These are phyloP conservation scores for Trichoderma semiorbis DNA, from an alignment of 2,329 filamentous ascomycete genomes.

Conservation along the genomic window DNA sequence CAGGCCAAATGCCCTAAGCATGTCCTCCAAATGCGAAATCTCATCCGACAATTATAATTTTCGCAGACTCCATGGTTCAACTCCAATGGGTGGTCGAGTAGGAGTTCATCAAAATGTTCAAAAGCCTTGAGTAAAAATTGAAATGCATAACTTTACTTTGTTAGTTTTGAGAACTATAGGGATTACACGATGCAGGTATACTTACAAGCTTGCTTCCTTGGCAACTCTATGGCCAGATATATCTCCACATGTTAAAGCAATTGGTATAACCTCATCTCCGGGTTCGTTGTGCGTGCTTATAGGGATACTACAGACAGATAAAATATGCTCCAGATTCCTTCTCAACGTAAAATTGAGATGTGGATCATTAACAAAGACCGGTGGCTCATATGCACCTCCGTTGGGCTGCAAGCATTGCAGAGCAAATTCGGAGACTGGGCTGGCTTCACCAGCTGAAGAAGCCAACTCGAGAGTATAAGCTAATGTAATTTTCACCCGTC, in stretches of 20 bases:
- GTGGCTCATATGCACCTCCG: accelerated
- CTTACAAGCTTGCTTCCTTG: background rate
- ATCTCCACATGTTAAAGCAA: background rate
- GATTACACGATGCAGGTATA: background rate
- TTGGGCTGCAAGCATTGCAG: too few species aligned
- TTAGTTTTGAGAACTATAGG: background rate
- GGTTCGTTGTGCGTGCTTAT: accelerated
- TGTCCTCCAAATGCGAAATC: background rate
- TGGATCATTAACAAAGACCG: background rate
- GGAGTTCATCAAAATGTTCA: background rate
- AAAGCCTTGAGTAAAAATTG: background rate
- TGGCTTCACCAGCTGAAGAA: too few species aligned
- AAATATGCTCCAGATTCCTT: background rate
- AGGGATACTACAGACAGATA: background rate
- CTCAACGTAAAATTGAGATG: background rate
- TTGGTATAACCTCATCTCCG: background rate
- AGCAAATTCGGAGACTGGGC: too few species aligned
- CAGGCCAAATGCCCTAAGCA: background rate
- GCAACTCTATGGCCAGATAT: background rate
- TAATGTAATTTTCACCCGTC: too few species aligned
- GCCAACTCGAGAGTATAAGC: too few species aligned
- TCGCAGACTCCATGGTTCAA: accelerated
- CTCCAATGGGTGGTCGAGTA: background rate
- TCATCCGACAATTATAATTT: background rate
- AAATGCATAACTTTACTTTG: background rate